Percentiles rank a stretch among this genome's conserved stretches.
Conservation (phyloP, 2,329 filamentous ascomycete genomes). For the Colletotrichum destructivum region DNA sequence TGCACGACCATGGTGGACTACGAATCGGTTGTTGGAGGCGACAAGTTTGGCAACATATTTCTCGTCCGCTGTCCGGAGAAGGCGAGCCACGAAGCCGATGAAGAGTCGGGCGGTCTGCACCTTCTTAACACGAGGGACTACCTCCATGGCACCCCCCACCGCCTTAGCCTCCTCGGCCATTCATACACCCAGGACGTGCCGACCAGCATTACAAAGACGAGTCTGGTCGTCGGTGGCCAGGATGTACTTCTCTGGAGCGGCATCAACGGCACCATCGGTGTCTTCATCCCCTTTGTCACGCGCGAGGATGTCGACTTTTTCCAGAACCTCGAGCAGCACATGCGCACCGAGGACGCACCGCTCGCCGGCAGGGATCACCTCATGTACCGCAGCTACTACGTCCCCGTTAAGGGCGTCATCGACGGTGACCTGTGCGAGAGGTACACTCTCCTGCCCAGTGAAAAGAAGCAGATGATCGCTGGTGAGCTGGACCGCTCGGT, state of each 20-base stretch:
- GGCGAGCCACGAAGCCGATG: conserved; percentile 90
- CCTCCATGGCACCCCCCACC: conserved; percentile 89
- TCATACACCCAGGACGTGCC: conserved; percentile 94
- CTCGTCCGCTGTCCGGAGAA: conserved; percentile 90
- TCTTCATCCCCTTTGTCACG: conserved; percentile 91
- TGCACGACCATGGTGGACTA: conserved; percentile 97
- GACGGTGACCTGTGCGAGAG: conserved; percentile 97
- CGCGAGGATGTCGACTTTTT: conserved; percentile 98
- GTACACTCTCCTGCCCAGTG: conserved; percentile 85
- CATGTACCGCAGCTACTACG: conserved; percentile 96
- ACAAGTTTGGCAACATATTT: conserved; percentile 98
- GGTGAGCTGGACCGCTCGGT: conserved; percentile 92
- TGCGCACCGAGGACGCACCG: conserved; percentile 88
- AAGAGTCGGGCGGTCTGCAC: conserved; percentile 90
- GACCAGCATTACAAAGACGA: conserved; percentile 89
- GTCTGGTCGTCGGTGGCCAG: conserved; percentile 90
- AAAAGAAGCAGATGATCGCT: conserved; percentile 96
- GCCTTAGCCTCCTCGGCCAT: conserved; percentile 88
- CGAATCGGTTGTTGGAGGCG: conserved; percentile 92
- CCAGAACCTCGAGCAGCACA: conserved; percentile 90
- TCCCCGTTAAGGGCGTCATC: conserved; percentile 95
- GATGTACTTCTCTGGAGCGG: conserved; percentile 95
- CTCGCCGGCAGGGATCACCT: conserved; percentile 94
- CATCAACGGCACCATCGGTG: conserved; percentile 93
- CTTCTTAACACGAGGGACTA: conserved; percentile 93